Base-by-base conservation (phyloP, 768 basidiomycete genomes). In the Xerocomellus amylosporus region DNA sequence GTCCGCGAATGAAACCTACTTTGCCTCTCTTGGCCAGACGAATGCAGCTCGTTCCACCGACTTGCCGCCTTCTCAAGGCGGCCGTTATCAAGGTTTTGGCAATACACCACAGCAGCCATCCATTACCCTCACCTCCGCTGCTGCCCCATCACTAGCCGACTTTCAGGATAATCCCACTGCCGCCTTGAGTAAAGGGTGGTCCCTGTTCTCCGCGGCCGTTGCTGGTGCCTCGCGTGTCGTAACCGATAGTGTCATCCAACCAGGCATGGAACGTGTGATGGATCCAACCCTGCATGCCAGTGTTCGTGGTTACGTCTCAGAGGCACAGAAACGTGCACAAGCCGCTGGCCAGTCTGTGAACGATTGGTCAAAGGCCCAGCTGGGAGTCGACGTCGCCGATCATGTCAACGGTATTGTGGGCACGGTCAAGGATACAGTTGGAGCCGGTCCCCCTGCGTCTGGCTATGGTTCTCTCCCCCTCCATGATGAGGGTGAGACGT, bases 101-200 rank as follows among this genome's bases (percentile, higher is more conserved):
- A 93, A 75, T 62, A 87, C 91, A 0, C 88, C 79, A 24, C 76
- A 81, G 49, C 80, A 89, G n/a, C n/a, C n/a, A n/a, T n/a, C n/a
- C n/a, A n/a, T n/a, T n/a, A n/a, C n/a, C 6, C 75, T 90, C 39
- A 92, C 92, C 4, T 94, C 92, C 28, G 83, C 86, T 10, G 82
- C 87, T 33, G 86, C 87, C 12, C 96, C 96, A 0, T 79, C 85
- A 0, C 67, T 98, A 3, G 71, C 75, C 39, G 95, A 99, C 19
- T 73, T 98, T 30, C 91, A 96, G 68, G 83, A 88, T 42, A 92
- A 93, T 65, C 96, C 96, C 0, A 71, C 87, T 36, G 85, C 82
- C 9, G 95, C 96, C 0, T 71, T 98, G 14, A 83, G 83, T 63
- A 98, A 98, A 75, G 93, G 95, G 42, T 98, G 97, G 97, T 92